A percentile compares a stretch with the other conserved stretches of the same genome.
These are phyloP conservation scores for Blumeriella jaapii DNA, from an alignment of 2,329 filamentous ascomycete species.

Conservation along the genomic window DNA sequence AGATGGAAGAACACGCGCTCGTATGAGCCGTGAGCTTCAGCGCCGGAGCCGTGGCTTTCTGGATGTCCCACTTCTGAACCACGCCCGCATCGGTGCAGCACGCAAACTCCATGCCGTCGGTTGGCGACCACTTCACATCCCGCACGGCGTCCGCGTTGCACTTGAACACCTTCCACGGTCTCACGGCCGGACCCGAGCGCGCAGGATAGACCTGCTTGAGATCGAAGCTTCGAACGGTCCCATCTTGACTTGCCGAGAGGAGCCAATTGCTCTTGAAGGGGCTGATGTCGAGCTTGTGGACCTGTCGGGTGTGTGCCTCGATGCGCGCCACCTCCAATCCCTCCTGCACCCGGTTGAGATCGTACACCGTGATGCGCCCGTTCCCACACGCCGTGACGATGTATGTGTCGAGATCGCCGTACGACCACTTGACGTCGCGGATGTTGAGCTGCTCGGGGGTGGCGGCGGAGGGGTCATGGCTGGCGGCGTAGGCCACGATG, in stretches of 20 bases:
- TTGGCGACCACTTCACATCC: conserved; percentile 55
- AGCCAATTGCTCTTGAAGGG: conserved; percentile 46
- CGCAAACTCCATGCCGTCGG: conserved; percentile 48
- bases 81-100: conserved; percentile 52
- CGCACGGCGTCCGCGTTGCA: conserved; percentile 45
- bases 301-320: conserved; percentile 51
- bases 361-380: conserved; percentile 54
- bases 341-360: conserved; percentile 38
- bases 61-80: conserved; percentile 53
- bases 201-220: conserved; percentile 37
- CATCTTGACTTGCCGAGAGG: conserved; percentile 53
- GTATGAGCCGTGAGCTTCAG: conserved; percentile 51
- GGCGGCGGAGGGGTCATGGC: conserved; percentile 30
- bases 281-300: conserved; percentile 52
- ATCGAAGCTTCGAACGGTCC: conserved; percentile 50
- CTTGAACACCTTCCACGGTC: conserved; percentile 23
- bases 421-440: conserved; percentile 48
- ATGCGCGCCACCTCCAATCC: conserved; percentile 41
- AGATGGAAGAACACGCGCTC: conserved; percentile 45
- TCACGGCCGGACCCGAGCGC: conserved; percentile 37
- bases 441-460: conserved; percentile 49
- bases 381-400: conserved; percentile 53
- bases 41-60: conserved; percentile 40
- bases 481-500: conserved; percentile 38
- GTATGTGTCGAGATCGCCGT: conserved; percentile 34